Percentiles rank a stretch among this genome's conserved stretches.
These are phyloP conservation scores for Beauveria scarabaeidicola DNA, from an alignment of 2,329 filamentous ascomycete genomes.

Conservation along the genomic window DNA sequence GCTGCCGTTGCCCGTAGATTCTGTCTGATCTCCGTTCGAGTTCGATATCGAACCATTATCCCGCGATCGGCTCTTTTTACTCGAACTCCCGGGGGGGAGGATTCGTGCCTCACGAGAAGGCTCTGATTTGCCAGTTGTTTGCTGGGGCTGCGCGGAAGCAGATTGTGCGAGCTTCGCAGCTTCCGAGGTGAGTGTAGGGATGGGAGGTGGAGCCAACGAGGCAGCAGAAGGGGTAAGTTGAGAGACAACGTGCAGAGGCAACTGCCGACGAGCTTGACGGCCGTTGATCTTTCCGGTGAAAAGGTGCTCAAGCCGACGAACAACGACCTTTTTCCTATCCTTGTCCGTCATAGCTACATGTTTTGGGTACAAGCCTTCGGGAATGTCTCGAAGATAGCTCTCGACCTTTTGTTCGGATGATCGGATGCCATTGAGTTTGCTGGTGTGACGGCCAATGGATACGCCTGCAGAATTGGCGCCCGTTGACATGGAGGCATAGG, in stretches of 20 bases:
- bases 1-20: constrained; percentile 30
- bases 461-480: constrained; percentile 37
- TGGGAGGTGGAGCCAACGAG: neutral
- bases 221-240: constrained; percentile 4
- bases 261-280: constrained; percentile 26
- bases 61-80: constrained; percentile 33
- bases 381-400: constrained; percentile 64
- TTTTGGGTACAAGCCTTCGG: constrained; percentile 56
- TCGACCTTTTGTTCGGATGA: constrained; percentile 54
- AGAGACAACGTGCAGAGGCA: constrained; percentile 12
- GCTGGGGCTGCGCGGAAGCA: neutral
- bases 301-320: constrained; percentile 67
- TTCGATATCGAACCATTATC: constrained; percentile 38
- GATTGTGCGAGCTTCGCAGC: neutral
- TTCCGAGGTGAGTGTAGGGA: neutral
- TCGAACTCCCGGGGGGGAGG: constrained; percentile 23
- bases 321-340: constrained; percentile 68
- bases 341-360: constrained; percentile 58
- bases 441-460: constrained; percentile 28
- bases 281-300: constrained; percentile 62
- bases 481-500: constrained; percentile 59
- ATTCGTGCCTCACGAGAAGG: constrained; percentile 42
- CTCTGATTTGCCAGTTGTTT: constrained; percentile 20
- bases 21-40: constrained; percentile 39
- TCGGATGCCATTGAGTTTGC: constrained; percentile 22